Base-by-base conservation (phyloP, 176 grass and related monocot genomes). In the Pontederia paniculata region DNA sequence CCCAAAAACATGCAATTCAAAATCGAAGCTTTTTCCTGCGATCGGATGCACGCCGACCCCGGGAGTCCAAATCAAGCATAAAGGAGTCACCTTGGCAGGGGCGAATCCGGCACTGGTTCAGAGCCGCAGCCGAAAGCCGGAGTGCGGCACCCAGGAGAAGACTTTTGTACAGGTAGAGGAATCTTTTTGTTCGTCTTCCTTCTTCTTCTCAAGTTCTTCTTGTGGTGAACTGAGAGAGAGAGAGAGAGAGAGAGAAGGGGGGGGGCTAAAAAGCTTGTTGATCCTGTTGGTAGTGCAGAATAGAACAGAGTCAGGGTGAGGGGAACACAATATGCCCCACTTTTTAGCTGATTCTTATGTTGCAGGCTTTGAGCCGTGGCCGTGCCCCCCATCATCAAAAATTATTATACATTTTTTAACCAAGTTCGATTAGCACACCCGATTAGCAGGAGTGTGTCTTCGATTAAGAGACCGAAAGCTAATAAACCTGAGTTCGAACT, bases 61-160 rank as follows among this genome's bases (percentile, higher is more conserved):
- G 52, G 44, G 57, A 71, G 66, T 10, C 16, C 56, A 75, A 77
- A 71, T 70, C 70, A n/a, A 41, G 58, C 72, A 62, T 76, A 57
- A 69, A 82, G 48, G 50, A 42, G 55, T 31, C 45, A n/a, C 53
- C 55, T 52, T 77, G 55, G 28, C 19, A 17, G 6, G 22, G 50
- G 60, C 55, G 45, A 23, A 44, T 52, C 49, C 31, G 42, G 71
- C 6, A 28, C 45, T 3, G 19, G 18, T 8, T 55, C 19, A 21
- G 1, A 55, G 15, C 7, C 48, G 1, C 15, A 50, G 48, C 10
- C 10, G 52, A 21, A 22, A 18, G 13, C 12, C 20, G 22, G 52
- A 55, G 52, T n/a, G n/a, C 52, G 10, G 11, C 18, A 55, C 11
- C 20, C 12, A 13, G 19, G 52, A 21, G 13, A 51, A 51, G 13